Evolutionary conservation across 441 rosid species (phyloP).

Genomic region (Croton laevigatus): DNA sequence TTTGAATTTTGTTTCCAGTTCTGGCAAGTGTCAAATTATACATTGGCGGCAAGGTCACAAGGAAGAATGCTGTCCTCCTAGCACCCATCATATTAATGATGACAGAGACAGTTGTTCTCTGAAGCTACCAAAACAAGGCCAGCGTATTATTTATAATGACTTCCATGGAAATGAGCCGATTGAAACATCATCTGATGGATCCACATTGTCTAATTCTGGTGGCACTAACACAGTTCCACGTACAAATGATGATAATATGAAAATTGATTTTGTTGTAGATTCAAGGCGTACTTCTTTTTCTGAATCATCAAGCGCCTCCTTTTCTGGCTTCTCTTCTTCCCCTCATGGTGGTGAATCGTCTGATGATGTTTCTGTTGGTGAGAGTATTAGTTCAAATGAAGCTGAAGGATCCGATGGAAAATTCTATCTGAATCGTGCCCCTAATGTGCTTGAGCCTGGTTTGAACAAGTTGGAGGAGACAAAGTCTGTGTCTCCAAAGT

Average conservation of each 20-base stretch:
- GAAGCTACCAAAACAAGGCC: constrained; percentile 30
- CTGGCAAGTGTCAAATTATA: constrained; percentile 83
- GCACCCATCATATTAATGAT: constrained; percentile 30
- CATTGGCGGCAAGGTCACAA: constrained; percentile 99
- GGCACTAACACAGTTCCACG: constrained; percentile 31
- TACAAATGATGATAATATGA: constrained; percentile 30
- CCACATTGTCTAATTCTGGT: constrained; percentile 28
- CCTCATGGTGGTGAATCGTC: constrained; percentile 46
- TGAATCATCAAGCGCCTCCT: constrained; percentile 54
- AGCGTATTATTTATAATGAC: constrained; percentile 18
- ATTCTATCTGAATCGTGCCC: constrained; percentile 32
- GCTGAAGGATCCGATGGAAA: constrained; percentile 44
- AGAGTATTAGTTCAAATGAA: constrained; percentile 63
- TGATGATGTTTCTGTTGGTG: constrained; percentile 66
- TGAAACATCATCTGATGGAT: constrained; percentile 33
- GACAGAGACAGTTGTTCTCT: constrained; percentile 32
- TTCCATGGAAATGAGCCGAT: constrained; percentile 32
- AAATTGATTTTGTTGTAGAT: constrained; percentile 42
- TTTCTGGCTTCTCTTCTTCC: constrained; percentile 73
- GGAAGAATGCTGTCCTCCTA: constrained; percentile 71
- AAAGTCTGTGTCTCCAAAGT: constrained; percentile 65
- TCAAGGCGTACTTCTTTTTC: constrained; percentile 42
- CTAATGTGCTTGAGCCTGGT: constrained; percentile 34
- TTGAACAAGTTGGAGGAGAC: constrained; percentile 37
- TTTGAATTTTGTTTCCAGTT: constrained; percentile 45